phyloP scores from a whole-genome alignment of 257 asterid genomes.

The Solanum verrucosum region DNA sequence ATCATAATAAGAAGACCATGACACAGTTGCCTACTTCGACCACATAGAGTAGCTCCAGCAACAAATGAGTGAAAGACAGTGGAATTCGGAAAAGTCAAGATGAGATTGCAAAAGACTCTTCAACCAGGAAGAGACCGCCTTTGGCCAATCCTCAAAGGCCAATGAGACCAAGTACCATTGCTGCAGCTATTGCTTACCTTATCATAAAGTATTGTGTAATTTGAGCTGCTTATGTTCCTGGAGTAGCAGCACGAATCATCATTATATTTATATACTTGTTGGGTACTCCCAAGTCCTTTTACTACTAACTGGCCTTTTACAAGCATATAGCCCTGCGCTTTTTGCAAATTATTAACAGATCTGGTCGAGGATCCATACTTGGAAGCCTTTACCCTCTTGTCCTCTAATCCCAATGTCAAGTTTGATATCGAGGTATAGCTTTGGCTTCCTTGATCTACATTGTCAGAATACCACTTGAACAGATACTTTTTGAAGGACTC shows the following conservation, averaged over 20 bases:
- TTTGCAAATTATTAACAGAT: slow-evolving; percentile 33
- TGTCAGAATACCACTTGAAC: slow-evolving; percentile 15
- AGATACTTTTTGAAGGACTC: slow-evolving; percentile 17
- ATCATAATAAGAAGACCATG: neutral
- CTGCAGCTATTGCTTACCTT: slow-evolving; percentile 30
- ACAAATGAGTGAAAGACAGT: neutral
- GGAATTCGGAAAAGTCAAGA: neutral
- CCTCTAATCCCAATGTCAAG: slow-evolving; percentile 34
- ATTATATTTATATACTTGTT: slow-evolving; percentile 26
- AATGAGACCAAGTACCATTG: neutral
- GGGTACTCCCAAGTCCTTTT: slow-evolving; percentile 52
- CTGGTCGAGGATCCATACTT: slow-evolving; percentile 5
- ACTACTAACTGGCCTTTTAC: slow-evolving; percentile 42
- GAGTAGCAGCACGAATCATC: slow-evolving; percentile 29
- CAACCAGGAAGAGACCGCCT: neutral
- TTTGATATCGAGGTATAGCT: slow-evolving; percentile 32
- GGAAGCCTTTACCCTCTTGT: slow-evolving; percentile 13
- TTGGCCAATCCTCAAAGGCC: neutral
- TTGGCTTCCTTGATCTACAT: slow-evolving; percentile 23
- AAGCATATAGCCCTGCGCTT: slow-evolving; percentile 32
- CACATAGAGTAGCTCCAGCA: neutral
- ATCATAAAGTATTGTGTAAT: slow-evolving; percentile 50
- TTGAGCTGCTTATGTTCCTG: slow-evolving; percentile 51
- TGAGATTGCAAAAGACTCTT: neutral
- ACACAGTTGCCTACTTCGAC: neutral